These are phyloP conservation scores for Parachaetomium inaequale DNA, from an alignment of 495 filamentous ascomycete species.

Conservation along the genomic window DNA sequence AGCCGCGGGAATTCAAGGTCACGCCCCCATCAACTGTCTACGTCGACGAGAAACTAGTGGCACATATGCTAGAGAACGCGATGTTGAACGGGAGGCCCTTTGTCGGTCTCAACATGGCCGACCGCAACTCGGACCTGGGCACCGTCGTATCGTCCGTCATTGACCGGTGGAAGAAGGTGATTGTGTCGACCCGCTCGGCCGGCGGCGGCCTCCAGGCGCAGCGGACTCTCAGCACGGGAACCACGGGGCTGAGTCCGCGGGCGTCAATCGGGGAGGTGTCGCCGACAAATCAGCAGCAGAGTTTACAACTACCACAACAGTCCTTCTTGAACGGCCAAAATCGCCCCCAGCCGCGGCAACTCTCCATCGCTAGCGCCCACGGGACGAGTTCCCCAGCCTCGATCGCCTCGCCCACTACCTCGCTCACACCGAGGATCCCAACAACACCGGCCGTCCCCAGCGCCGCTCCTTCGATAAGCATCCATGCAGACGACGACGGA, in stretches of 20 bases:
- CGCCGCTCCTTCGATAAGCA: conserved; percentile 16
- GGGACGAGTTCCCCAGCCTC: conserved; percentile 12
- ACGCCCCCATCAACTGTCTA: conserved; percentile 60
- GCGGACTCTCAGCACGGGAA: conserved; percentile 29
- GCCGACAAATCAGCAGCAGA: background rate
- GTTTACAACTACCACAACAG: background rate
- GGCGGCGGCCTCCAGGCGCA: conserved; percentile 36
- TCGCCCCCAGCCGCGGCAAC: conserved; percentile 2
- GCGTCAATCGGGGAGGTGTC: conserved; percentile 3
- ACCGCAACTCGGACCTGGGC: conserved; percentile 45
- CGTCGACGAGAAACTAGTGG: conserved; percentile 44
- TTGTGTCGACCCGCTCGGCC: conserved; percentile 37
- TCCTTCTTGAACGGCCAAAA: conserved; percentile 10
- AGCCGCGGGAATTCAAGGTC: conserved; percentile 68
- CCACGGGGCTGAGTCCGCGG: conserved; percentile 1
- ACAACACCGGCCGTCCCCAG: conserved; percentile 5
- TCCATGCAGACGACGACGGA: conserved; percentile 12
- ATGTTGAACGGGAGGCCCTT: conserved; percentile 18
- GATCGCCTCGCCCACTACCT: conserved; percentile 12
- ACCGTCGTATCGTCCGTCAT: conserved; percentile 46
- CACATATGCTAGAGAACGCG: conserved; percentile 35
- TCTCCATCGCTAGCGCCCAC: background rate
- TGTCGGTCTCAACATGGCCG: conserved; percentile 41
- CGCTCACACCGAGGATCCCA: background rate
- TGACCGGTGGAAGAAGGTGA: conserved; percentile 51